Percentiles rank a stretch among this genome's conserved stretches.
These are phyloP conservation scores for Nothopassalora personata DNA, from an alignment of 2,329 filamentous ascomycete genomes.

Conservation along the genomic window DNA sequence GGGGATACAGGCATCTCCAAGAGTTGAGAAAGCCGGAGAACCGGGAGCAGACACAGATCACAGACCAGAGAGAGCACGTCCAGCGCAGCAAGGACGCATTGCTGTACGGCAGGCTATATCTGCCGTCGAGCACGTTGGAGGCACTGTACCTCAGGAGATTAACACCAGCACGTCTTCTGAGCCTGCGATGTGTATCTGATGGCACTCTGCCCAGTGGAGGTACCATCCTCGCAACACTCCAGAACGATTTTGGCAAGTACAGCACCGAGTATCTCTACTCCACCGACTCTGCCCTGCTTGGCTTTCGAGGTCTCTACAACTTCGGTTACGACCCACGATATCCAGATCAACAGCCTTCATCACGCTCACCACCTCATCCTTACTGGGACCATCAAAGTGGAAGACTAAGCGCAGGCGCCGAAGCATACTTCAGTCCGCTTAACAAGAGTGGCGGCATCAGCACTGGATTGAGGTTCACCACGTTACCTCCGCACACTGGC, in stretches of 20 bases:
- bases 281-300: slow-evolving; percentile 84
- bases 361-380: slow-evolving; percentile 25
- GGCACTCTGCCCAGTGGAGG: slow-evolving; percentile 67
- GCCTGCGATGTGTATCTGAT: slow-evolving; percentile 73
- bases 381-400: slow-evolving; percentile 61
- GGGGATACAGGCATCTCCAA: slow-evolving; percentile 74
- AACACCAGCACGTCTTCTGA: slow-evolving; percentile 70
- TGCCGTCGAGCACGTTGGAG: slow-evolving; percentile 80
- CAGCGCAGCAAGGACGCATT: slow-evolving; percentile 52
- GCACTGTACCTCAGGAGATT: slow-evolving; percentile 76
- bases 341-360: slow-evolving; percentile 20
- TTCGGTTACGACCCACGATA: slow-evolving; percentile 67
- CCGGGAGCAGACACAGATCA: slow-evolving; percentile 47
- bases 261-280: slow-evolving; percentile 86
- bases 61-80: slow-evolving; percentile 40
- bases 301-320: slow-evolving; percentile 86
- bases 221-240: slow-evolving; percentile 65
- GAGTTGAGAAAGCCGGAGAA: slow-evolving; percentile 55
- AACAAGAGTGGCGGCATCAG: slow-evolving; percentile 93
- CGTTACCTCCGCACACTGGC: slow-evolving; percentile 70
- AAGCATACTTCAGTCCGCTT: slow-evolving; percentile 90
- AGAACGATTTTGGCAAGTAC: slow-evolving; percentile 82
- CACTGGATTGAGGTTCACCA: slow-evolving; percentile 82
- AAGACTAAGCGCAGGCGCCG: slow-evolving; percentile 83
- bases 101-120: slow-evolving; percentile 72